Evolutionary conservation across 2,329 filamentous ascomycete genomes (phyloP).

Genomic region (Lasiodiplodia hormozganensis): DNA sequence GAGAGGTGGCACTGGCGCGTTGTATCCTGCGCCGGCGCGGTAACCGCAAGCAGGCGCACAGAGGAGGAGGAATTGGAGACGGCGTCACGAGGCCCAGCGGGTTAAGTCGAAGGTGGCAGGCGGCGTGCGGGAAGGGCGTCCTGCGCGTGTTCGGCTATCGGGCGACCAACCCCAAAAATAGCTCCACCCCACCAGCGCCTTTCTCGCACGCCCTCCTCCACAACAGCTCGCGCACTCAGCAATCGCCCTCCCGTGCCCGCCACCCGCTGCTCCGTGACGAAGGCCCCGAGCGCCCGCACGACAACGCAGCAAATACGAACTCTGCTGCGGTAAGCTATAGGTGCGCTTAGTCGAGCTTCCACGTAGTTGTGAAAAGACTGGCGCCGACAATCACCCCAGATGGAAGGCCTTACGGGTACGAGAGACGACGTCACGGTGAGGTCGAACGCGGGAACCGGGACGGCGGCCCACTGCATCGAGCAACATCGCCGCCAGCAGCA

Average conservation of each 20-base stretch:
- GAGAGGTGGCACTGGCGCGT: slow-evolving; percentile 19
- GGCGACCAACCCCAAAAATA: slow-evolving; percentile 10
- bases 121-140: slow-evolving; percentile 14
- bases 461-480: slow-evolving; percentile 14
- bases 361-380: background rate
- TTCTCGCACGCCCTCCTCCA: background rate
- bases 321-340: slow-evolving; percentile 3
- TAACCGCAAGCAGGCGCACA: background rate
- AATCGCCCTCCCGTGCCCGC: background rate
- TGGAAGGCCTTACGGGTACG: background rate
- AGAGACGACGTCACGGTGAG: slow-evolving; percentile 10
- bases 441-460: background rate
- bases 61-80: slow-evolving; percentile 5
- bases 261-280: slow-evolving; percentile 19
- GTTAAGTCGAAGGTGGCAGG: background rate
- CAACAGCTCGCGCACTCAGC: background rate
- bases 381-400: background rate
- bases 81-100: slow-evolving; percentile 8
- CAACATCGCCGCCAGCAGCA: slow-evolving; percentile 9
- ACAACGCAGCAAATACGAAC: slow-evolving; percentile 22
- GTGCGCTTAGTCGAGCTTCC: slow-evolving; percentile 13
- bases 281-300: background rate
- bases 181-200: background rate
- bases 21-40: slow-evolving; percentile 5
- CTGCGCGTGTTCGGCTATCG: slow-evolving; percentile 24